phyloP scores from a whole-genome alignment of 805 yeast genomes.

The Teunomyces pallodes region DNA sequence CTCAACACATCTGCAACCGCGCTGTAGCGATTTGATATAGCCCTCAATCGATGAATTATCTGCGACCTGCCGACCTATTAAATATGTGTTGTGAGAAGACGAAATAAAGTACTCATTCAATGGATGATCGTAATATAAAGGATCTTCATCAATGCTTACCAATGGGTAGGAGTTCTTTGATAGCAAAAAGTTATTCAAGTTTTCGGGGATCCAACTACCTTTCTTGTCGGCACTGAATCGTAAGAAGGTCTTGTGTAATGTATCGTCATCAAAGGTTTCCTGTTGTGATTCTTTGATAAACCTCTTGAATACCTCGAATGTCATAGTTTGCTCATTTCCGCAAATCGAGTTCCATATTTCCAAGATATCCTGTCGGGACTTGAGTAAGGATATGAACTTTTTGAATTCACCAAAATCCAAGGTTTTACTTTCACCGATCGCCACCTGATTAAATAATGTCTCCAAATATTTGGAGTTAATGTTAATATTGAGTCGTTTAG shows the following conservation, averaged over 20 bases:
- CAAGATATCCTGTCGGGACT: constrained; percentile 60
- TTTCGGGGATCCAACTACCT: constrained; percentile 19
- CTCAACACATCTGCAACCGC: constrained; percentile 94
- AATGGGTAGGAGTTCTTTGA: constrained; percentile 28
- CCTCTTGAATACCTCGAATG: constrained; percentile 16
- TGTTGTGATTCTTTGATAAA: constrained; percentile 51
- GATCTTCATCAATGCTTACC: neutral
- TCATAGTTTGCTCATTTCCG: constrained; percentile 16
- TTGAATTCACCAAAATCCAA: constrained; percentile 75
- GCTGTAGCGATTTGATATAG: constrained; percentile 78
- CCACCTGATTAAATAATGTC: constrained; percentile 49
- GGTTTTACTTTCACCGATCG: constrained; percentile 20
- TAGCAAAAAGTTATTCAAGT: constrained; percentile 26
- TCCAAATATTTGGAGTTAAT: constrained; percentile 54
- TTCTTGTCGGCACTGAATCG: constrained; percentile 20
- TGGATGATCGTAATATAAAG: constrained; percentile 45
- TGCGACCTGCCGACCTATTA: constrained; percentile 82
- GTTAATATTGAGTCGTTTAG: constrained; percentile 69
- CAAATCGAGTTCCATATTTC: constrained; percentile 45
- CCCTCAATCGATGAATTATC: constrained; percentile 89
- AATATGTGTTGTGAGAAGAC: constrained; percentile 92
- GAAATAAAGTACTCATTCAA: constrained; percentile 84
- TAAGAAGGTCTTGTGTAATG: constrained; percentile 26
- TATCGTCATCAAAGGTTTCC: constrained; percentile 34
- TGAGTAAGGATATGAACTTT: constrained; percentile 64